Conservation (phyloP, 345 rosid species). For the Lepidium africanum region DNA sequence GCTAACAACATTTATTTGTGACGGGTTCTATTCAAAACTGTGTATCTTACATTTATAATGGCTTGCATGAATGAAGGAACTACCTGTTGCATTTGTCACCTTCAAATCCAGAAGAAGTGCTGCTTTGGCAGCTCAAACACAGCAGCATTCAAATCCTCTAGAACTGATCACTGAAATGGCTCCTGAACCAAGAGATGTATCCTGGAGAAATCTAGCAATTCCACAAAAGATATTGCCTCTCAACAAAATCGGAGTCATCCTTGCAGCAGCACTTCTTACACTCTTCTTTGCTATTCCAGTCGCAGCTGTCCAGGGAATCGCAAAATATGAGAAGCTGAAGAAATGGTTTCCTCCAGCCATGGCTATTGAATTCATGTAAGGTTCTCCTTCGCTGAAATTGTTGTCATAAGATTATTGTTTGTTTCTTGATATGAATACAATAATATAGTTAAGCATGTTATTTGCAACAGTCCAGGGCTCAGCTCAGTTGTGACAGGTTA, state of each 20-base stretch:
- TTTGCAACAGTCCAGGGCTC: slow-evolving; percentile 66
- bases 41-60: neutral
- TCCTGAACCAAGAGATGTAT: slow-evolving; percentile 81
- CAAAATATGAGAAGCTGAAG: slow-evolving; percentile 72
- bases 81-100: slow-evolving; percentile 75
- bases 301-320: slow-evolving; percentile 93
- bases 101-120: slow-evolving; percentile 74
- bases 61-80: slow-evolving; percentile 43
- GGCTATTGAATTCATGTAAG: slow-evolving; percentile 72
- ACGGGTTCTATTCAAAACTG: neutral
- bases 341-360: slow-evolving; percentile 86
- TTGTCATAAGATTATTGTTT: neutral
- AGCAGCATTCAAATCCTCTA: slow-evolving; percentile 76
- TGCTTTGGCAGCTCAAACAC: slow-evolving; percentile 69
- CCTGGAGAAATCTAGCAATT: slow-evolving; percentile 65
- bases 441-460: neutral
- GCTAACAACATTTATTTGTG: neutral
- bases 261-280: slow-evolving; percentile 70
- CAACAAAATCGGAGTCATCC: slow-evolving; percentile 54
- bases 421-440: neutral
- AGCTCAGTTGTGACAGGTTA: slow-evolving; percentile 82
- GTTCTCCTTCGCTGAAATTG: neutral
- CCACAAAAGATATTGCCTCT: slow-evolving; percentile 45
- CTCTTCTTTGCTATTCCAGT: slow-evolving; percentile 86
- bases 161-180: slow-evolving; percentile 70